Evolutionary conservation across 2,329 filamentous ascomycete species (phyloP), one percentile per base, ranked within the genome.

Genomic region (Aspergillus aculeatus): DNA sequence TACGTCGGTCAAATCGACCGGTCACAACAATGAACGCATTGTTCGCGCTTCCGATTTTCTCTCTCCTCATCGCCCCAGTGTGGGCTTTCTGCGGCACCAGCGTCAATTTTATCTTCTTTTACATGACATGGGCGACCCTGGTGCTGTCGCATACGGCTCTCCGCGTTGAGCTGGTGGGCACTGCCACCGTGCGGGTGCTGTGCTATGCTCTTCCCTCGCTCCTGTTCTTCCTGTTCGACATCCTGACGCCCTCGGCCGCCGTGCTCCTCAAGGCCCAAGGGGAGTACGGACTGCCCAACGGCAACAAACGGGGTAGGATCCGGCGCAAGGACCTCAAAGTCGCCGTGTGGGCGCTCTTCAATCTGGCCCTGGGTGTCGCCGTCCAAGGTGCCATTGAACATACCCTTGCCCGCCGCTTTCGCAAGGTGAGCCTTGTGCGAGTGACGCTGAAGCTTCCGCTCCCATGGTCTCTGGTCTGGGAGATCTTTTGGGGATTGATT

Each of bases 31-130:
- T 90, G 82, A 86, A 89, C 69, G 75, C 90, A 5, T 50, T 74
- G 16, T 65, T 75, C 53, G 70, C 71, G 0, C 55, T 75, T 6
- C 71, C 72, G 7, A 52, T 73, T 10, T 60, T 74, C 6, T 70
- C 68, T 1, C 41, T 74, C 23, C 63, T 73, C 38, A 62, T 73
- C 9, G 47, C 73, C 2, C 72, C 71, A 5, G 64, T 66, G 11
- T 49, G 86, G 59, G 83, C 85, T 6, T 89, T 89, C 6, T 92
- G 89, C 79, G 88, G 81, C 47, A 94, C 92, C 1, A 92, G 88
- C 1, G 81, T 96, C 64, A 96, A 95, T 74, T 78, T 96, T 24
- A 79, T 96, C 63, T 93, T 96, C 80, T 95, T 96, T 76, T 94
- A 92, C 74, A 84, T 96, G 79, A 94, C 91, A 67, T 96, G 92